Evolutionary conservation across 2,329 filamentous ascomycete genomes (phyloP).

Genomic region (Fusarium bulbicola): DNA sequence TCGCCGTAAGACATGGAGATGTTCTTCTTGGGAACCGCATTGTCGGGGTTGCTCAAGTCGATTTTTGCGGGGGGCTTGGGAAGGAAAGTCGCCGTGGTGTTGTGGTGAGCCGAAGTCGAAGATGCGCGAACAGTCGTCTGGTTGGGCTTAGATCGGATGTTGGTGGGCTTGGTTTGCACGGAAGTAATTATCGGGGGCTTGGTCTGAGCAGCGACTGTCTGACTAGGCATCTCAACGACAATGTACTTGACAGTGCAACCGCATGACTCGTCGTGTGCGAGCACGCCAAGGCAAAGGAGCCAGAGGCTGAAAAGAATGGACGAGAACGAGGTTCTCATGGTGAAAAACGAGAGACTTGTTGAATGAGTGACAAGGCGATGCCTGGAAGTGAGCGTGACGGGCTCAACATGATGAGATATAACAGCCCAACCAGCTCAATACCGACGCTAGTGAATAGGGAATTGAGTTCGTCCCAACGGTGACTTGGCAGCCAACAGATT

Average conservation of each 20-base stretch:
- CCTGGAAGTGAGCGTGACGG: background rate
- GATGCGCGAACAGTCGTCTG: conserved; percentile 2
- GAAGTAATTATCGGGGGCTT: background rate
- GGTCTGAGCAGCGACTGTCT: background rate
- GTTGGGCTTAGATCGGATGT: background rate
- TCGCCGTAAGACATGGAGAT: conserved; percentile 9
- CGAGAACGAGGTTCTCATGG: conserved; percentile 19
- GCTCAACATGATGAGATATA: background rate
- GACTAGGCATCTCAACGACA: conserved; percentile 9
- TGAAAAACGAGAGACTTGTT: background rate
- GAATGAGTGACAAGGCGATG: conserved; percentile 14
- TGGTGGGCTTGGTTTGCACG: background rate
- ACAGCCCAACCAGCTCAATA: background rate
- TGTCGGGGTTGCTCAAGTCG: background rate
- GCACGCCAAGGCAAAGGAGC: background rate
- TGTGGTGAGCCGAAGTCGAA: background rate
- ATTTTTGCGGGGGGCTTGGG: conserved; percentile 1
- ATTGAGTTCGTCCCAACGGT: conserved; percentile 11
- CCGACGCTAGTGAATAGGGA: background rate
- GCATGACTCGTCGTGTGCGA: conserved; percentile 8
- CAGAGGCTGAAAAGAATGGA: conserved; percentile 22
- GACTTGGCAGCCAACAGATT: conserved; percentile 8
- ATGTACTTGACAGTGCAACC: conserved; percentile 19
- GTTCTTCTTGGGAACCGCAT: conserved; percentile 10
- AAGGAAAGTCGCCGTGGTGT: conserved; percentile 9